Percentiles rank a stretch among this genome's conserved stretches.
phyloP scores from a whole-genome alignment of 352 stramenopile genomes.

The Phytophthora palmivora region DNA sequence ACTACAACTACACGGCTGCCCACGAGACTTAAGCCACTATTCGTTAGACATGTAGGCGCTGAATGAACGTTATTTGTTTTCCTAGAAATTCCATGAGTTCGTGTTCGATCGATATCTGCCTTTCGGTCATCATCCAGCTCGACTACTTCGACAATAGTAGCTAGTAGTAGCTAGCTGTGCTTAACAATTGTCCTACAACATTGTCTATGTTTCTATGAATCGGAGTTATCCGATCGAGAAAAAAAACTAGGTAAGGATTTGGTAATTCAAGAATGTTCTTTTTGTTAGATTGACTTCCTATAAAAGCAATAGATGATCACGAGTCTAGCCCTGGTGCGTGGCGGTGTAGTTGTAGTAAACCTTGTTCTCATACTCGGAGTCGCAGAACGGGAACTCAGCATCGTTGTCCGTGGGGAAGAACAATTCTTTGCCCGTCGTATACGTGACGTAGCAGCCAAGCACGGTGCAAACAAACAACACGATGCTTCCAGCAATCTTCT shows the following conservation, averaged over 20 bases:
- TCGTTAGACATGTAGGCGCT: constrained; percentile 4
- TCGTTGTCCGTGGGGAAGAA: constrained; percentile 42
- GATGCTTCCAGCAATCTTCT: constrained; percentile 29
- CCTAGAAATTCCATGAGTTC: neutral
- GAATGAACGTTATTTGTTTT: constrained; percentile 21
- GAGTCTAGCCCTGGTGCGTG: constrained; percentile 8
- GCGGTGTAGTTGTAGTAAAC: constrained; percentile 63
- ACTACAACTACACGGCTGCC: constrained; percentile 53
- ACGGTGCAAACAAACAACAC: constrained; percentile 37
- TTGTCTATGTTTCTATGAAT: too few species aligned
- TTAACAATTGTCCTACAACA: too few species aligned
- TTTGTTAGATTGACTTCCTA: too few species aligned
- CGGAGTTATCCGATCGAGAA: too few species aligned
- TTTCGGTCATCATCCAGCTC: constrained; percentile 6
- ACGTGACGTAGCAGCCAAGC: constrained; percentile 40
- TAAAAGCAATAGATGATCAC: too few species aligned
- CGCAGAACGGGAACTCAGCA: constrained; percentile 58
- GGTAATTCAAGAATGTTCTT: too few species aligned
- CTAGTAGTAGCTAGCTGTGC: too few species aligned
- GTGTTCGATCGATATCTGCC: neutral
- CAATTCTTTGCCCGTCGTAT: constrained; percentile 52
- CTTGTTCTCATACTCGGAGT: constrained; percentile 49
- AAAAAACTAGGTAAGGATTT: too few species aligned
- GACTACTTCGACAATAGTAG: too few species aligned
- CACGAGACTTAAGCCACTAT: constrained; percentile 18